Conservation (phyloP, 345 rosid species). For the Orychophragmus violaceus region DNA sequence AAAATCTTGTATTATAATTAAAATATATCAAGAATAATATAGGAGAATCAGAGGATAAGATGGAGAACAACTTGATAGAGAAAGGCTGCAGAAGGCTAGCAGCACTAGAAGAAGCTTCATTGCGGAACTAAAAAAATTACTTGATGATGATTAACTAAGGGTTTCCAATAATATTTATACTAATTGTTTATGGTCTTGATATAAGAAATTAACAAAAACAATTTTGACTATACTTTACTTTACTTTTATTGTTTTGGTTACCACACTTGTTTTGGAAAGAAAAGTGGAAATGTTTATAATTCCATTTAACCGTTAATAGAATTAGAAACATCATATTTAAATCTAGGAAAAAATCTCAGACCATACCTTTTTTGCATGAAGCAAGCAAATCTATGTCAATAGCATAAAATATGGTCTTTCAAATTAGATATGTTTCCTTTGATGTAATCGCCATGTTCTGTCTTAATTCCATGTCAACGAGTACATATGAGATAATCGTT, state of each 20-base stretch:
- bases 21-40: too few species aligned
- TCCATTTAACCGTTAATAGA: neutral
- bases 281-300: neutral
- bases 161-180: neutral
- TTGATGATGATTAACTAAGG: neutral
- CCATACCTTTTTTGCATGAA: neutral
- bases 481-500: too few species aligned
- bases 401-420: neutral
- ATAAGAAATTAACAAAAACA: neutral
- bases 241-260: neutral
- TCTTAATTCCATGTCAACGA: neutral
- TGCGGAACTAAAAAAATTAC: neutral
- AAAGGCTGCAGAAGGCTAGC: constrained; percentile 14
- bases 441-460: neutral
- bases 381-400: neutral
- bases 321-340: too few species aligned
- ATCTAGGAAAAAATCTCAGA: too few species aligned
- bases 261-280: neutral
- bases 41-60: neutral
- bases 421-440: neutral
- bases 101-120: constrained; percentile 18
- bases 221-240: neutral
- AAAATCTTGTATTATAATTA: too few species aligned
- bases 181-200: neutral
- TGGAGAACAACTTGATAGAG: constrained; percentile 18